phyloP scores from a whole-genome alignment of 306 rosid genomes.

The Pueraria montana region DNA sequence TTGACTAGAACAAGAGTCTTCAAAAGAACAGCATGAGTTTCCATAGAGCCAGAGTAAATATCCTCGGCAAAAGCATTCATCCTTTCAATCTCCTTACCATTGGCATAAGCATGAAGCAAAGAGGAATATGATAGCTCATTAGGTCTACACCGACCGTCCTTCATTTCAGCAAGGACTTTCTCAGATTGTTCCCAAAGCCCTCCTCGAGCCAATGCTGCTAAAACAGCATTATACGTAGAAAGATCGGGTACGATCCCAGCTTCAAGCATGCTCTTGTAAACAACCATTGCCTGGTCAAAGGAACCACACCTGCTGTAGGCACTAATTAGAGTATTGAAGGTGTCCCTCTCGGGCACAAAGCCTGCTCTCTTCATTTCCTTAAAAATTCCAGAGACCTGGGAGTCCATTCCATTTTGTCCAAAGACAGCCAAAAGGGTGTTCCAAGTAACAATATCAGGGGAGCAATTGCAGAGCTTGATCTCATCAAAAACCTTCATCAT shows the following conservation, averaged over 20 bases:
- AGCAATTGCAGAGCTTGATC: constrained; percentile 65
- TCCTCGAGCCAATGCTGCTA: constrained; percentile 94
- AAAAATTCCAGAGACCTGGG: constrained; percentile 83
- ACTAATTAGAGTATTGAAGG: constrained; percentile 87
- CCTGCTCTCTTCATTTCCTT: constrained; percentile 97
- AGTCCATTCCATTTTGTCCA: constrained; percentile 91
- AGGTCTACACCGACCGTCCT: constrained; percentile 77
- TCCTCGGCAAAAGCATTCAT: constrained; percentile 78
- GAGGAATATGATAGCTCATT: constrained; percentile 87
- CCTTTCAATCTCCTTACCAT: constrained; percentile 77
- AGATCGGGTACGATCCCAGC: constrained; percentile 91
- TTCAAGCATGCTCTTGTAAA: constrained; percentile 87
- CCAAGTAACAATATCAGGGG: constrained; percentile 95
- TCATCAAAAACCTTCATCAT: constrained; percentile 94
- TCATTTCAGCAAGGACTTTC: constrained; percentile 87
- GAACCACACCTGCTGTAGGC: constrained; percentile 93
- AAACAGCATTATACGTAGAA: constrained; percentile 86
- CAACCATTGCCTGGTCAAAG: constrained; percentile 82
- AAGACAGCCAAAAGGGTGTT: constrained; percentile 92
- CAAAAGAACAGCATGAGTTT: constrained; percentile 75
- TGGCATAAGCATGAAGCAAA: constrained; percentile 93
- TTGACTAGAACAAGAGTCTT: constrained; percentile 89
- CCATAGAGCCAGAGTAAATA: constrained; percentile 74
- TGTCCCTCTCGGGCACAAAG: constrained; percentile 91
- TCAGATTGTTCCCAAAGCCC: constrained; percentile 94